These are phyloP conservation scores for Gnaphalium uliginosum DNA, from an alignment of 129 eudicot species.

Conservation along the genomic window DNA sequence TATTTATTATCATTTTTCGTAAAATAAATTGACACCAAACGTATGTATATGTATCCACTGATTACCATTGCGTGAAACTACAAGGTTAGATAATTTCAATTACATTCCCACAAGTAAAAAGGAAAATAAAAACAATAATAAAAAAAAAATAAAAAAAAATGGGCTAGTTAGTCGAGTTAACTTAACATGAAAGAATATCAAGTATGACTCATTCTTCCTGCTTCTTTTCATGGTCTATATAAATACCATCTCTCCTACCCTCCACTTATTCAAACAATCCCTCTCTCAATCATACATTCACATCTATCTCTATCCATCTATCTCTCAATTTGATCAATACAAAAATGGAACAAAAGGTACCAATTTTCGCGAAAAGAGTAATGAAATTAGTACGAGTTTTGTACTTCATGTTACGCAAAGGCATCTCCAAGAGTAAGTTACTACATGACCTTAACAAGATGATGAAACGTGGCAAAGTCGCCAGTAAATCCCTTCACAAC, in stretches of 20 bases:
- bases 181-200: conserved; percentile 18
- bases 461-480: conserved; percentile 57
- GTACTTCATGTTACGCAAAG: conserved; percentile 51
- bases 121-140: too few species aligned
- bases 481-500: conserved; percentile 46
- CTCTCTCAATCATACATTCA: background rate
- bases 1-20: too few species aligned
- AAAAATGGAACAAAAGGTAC: conserved; percentile 57
- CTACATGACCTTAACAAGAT: conserved; percentile 47
- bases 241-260: conserved; percentile 31
- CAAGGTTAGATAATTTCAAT: too few species aligned
- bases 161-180: background rate
- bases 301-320: conserved; percentile 2
- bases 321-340: background rate
- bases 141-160: too few species aligned
- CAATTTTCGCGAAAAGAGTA: conserved; percentile 48
- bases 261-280: conserved; percentile 17
- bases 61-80: too few species aligned
- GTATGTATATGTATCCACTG: too few species aligned
- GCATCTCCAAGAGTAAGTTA: conserved; percentile 53
- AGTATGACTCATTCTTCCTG: conserved; percentile 9
- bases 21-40: too few species aligned
- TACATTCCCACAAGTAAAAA: too few species aligned
- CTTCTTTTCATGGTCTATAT: conserved; percentile 7
- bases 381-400: conserved; percentile 50